These are phyloP conservation scores for Pseudocercospora eumusae DNA, from an alignment of 2,329 filamentous ascomycete species.

Conservation along the genomic window DNA sequence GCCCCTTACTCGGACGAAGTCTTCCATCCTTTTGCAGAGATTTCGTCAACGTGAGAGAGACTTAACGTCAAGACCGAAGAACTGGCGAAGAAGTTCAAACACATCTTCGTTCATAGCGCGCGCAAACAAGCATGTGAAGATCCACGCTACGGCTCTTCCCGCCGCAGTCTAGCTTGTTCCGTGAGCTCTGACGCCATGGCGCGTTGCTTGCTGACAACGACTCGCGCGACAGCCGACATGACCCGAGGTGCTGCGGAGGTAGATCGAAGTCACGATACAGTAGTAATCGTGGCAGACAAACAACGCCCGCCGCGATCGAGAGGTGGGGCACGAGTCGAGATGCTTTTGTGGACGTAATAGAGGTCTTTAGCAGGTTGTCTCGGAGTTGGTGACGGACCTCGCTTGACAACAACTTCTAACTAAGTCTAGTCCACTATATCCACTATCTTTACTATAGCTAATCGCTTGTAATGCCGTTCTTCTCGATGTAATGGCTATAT, in stretches of 20 bases:
- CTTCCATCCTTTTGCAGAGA: neutral
- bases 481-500: too few relatives aligned
- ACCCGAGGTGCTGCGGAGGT: constrained; percentile 7
- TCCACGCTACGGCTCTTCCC: neutral
- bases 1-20: neutral
- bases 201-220: neutral
- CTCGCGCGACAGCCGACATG: constrained; percentile 2
- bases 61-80: constrained; percentile 11
- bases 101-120: constrained; percentile 5
- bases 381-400: too few relatives aligned
- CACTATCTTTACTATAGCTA: too few relatives aligned
- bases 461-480: too few relatives aligned
- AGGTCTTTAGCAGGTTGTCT: too few relatives aligned
- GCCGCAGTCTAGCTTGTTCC: neutral
- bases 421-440: too few relatives aligned
- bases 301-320: neutral
- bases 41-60: constrained; percentile 1
- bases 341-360: constrained; percentile 1
- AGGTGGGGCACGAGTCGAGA: constrained; percentile 1
- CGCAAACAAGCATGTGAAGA: constrained; percentile 16
- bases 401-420: too few relatives aligned
- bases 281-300: constrained; percentile 1
- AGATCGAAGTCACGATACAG: neutral
- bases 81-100: constrained; percentile 13
- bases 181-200: constrained; percentile 7